Evolutionary conservation across 2,329 filamentous ascomycete genomes (phyloP).

Genomic region (Hypoxylon sp.): DNA sequence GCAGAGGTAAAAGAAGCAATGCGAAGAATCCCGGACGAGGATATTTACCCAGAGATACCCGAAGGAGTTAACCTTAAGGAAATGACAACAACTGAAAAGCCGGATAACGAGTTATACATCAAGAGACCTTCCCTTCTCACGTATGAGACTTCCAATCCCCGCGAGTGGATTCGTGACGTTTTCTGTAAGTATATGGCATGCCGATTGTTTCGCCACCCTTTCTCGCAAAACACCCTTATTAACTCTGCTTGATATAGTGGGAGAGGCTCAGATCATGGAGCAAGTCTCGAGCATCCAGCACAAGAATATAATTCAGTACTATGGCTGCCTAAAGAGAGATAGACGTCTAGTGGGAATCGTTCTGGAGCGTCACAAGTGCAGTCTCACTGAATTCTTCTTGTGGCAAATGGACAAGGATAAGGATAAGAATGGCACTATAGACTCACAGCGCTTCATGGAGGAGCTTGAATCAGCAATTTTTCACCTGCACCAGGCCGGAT

Average conservation of each 20-base stretch:
- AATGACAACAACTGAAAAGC: constrained; percentile 16
- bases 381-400: constrained; percentile 33
- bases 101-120: constrained; percentile 34
- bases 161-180: constrained; percentile 30
- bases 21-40: constrained; percentile 37
- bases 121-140: constrained; percentile 40
- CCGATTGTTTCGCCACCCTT: constrained; percentile 18
- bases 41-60: constrained; percentile 43
- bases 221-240: constrained; percentile 23
- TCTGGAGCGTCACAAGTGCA: constrained; percentile 34
- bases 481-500: constrained; percentile 30
- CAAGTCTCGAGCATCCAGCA: constrained; percentile 36
- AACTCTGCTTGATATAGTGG: constrained; percentile 33
- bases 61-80: constrained; percentile 29
- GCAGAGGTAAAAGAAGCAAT: constrained; percentile 37
- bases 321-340: constrained; percentile 36
- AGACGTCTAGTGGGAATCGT: constrained; percentile 35
- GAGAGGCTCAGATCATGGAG: constrained; percentile 39
- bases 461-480: constrained; percentile 37
- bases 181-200: constrained; percentile 38
- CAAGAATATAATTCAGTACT: constrained; percentile 40
- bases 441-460: constrained; percentile 35
- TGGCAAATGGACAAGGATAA: constrained; percentile 32
- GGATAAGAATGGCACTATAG: constrained; percentile 29
- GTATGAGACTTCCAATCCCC: constrained; percentile 27